These are phyloP conservation scores for Fagopyrum homotropicum DNA, from an alignment of 148 eudicot genomes.

Conservation along the genomic window DNA sequence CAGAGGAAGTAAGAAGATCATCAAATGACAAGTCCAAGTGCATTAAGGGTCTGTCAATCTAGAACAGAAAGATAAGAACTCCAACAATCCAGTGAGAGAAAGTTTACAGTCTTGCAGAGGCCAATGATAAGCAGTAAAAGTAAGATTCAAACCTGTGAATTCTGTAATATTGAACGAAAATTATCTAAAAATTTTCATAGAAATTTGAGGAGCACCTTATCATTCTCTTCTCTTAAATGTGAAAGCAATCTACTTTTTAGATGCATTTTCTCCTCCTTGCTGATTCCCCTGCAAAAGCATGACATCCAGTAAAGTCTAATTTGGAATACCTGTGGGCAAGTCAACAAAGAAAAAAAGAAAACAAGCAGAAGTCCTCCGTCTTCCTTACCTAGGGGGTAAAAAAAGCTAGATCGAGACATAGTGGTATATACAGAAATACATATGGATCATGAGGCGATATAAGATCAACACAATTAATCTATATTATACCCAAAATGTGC, in stretches of 20 bases:
- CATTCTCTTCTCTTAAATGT: constrained; percentile 90
- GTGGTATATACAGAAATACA: not conserved
- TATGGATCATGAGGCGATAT: not conserved
- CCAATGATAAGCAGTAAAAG: not conserved
- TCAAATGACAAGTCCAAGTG: constrained; percentile 1
- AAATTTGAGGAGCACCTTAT: constrained; percentile 47
- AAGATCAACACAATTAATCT: not conserved
- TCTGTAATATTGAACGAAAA: not conserved
- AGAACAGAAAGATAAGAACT: not conserved
- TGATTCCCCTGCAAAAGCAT: constrained; percentile 63
- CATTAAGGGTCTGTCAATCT: not conserved
- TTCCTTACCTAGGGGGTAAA: not conserved
- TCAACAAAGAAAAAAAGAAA: not conserved
- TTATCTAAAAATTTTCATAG: not conserved
- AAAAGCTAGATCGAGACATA: not conserved
- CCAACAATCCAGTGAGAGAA: not conserved
- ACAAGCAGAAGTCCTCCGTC: not conserved
- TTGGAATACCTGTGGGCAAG: not conserved
- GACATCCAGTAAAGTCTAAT: constrained; percentile 4
- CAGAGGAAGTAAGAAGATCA: constrained; percentile 14
- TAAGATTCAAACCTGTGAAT: not conserved
- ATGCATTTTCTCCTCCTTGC: constrained; percentile 73
- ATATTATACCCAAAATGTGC: not conserved
- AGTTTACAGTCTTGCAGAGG: not conserved
- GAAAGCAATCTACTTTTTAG: constrained; percentile 77